Conservation (phyloP, 1,284 basidiomycete species). For the Abortiporus biennis region DNA sequence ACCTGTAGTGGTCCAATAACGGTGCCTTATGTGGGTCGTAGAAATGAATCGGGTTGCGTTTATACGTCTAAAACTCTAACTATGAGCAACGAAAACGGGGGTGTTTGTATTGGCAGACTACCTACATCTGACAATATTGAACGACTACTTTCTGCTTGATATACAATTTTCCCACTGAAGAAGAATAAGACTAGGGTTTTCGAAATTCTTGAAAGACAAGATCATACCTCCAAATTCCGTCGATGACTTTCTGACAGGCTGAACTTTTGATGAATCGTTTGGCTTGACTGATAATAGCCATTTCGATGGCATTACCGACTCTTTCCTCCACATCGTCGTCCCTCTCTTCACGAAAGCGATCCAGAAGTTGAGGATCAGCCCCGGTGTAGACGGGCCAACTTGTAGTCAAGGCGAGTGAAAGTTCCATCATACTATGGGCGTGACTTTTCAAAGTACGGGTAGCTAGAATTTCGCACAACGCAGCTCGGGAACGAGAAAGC, state of each 20-base stretch:
- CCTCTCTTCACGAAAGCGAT: constrained; percentile 61
- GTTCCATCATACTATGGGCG: constrained; percentile 68
- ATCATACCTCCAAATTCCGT: constrained; percentile 68
- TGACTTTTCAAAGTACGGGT: constrained; percentile 76
- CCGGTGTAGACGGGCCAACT: constrained; percentile 86
- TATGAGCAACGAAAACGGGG: constrained; percentile 1
- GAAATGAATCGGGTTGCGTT: constrained; percentile 86
- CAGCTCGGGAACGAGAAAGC: constrained; percentile 71
- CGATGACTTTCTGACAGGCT: constrained; percentile 84
- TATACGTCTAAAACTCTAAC: constrained; percentile 69
- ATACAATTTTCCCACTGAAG: constrained; percentile 78
- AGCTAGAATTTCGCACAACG: constrained; percentile 87
- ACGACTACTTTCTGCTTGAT: constrained; percentile 81
- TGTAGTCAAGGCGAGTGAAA: constrained; percentile 78
- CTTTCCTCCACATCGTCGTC: constrained; percentile 73
- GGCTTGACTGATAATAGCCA: constrained; percentile 82
- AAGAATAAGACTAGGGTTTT: constrained; percentile 4
- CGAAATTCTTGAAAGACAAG: neutral
- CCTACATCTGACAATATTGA: constrained; percentile 82
- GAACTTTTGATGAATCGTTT: constrained; percentile 85
- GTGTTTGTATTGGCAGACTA: constrained; percentile 7
- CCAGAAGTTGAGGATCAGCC: constrained; percentile 60
- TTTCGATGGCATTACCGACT: constrained; percentile 86
- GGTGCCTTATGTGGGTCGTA: constrained; percentile 94
- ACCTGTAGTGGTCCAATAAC: constrained; percentile 89